Evolutionary conservation across 108 stramenopile species (phyloP).

Genomic region (Nitzschia sp.): DNA sequence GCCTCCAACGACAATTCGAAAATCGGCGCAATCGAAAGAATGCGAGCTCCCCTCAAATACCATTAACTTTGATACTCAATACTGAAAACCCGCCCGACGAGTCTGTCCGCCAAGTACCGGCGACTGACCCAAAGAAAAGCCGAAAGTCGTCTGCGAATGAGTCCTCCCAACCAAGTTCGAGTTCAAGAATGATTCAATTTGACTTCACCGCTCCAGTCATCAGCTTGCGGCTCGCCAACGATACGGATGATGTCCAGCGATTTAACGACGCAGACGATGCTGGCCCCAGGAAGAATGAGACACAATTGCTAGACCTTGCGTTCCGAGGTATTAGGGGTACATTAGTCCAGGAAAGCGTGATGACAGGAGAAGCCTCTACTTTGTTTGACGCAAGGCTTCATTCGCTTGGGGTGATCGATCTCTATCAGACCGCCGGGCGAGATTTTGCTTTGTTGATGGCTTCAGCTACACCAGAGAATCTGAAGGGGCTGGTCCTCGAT

Average conservation of each 20-base stretch:
- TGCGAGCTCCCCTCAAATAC: slow-evolving; percentile 1
- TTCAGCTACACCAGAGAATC: slow-evolving; percentile 41
- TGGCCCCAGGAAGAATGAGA: not conserved
- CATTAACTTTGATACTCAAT: not conserved
- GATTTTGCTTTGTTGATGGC: slow-evolving; percentile 54
- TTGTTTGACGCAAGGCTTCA: slow-evolving; percentile 50
- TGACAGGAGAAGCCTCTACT: slow-evolving; percentile 15
- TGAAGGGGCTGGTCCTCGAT: not conserved
- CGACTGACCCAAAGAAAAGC: not conserved
- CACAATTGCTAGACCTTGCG: slow-evolving; percentile 43
- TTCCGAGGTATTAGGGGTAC: slow-evolving; percentile 57
- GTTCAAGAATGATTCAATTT: slow-evolving; percentile 33
- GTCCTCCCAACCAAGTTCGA: not conserved
- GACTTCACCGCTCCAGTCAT: slow-evolving; percentile 62
- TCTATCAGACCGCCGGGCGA: slow-evolving; percentile 47
- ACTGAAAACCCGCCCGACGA: not conserved
- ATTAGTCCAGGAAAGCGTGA: slow-evolving; percentile 11
- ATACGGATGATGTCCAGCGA: slow-evolving; percentile 32
- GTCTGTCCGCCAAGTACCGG: not conserved
- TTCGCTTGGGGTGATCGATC: slow-evolving; percentile 51
- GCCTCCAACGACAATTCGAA: slow-evolving; percentile 43
- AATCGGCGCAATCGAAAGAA: not conserved
- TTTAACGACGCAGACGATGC: not conserved
- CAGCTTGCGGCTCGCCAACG: slow-evolving; percentile 48
- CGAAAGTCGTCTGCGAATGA: slow-evolving; percentile 8